Conservation (phyloP, 306 rosid species). For the Canavalia ensiformis region DNA sequence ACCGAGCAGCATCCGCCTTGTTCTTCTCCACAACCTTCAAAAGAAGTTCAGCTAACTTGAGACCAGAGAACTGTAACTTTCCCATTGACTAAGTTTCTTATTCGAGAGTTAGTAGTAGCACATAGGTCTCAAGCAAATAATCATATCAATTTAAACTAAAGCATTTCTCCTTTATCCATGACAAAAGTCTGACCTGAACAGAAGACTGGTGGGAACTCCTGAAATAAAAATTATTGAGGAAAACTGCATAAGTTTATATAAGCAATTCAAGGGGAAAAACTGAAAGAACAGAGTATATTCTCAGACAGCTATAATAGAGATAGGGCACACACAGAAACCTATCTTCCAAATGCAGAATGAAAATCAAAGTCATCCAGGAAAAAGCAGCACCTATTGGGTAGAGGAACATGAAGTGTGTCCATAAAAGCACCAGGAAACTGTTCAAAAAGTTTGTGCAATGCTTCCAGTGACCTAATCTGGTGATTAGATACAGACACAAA, state of each 20-base stretch:
- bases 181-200: conserved; percentile 64
- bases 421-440: conserved; percentile 93
- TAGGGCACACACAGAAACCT: background rate
- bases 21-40: conserved; percentile 65
- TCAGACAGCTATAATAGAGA: background rate
- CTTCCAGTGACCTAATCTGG: conserved; percentile 96
- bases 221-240: conserved; percentile 46
- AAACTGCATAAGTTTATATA: conserved; percentile 24
- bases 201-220: conserved; percentile 66
- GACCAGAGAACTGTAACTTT: conserved; percentile 11
- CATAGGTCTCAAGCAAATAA: conserved; percentile 23
- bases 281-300: background rate
- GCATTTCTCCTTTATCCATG: background rate
- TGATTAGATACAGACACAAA: conserved; percentile 23
- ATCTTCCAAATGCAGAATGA: conserved; percentile 24
- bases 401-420: conserved; percentile 72
- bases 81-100: conserved; percentile 12
- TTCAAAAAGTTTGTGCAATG: conserved; percentile 84
- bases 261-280: conserved; percentile 8
- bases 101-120: background rate
- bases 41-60: background rate
- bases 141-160: conserved; percentile 11
- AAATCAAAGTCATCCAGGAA: background rate
- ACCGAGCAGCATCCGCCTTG: conserved; percentile 85
- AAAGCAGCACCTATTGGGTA: conserved; percentile 64